A percentile compares a stretch with the other conserved stretches of the same genome.
phyloP scores from a whole-genome alignment of 108 stramenopile species.

The Nitzschia sp. region DNA sequence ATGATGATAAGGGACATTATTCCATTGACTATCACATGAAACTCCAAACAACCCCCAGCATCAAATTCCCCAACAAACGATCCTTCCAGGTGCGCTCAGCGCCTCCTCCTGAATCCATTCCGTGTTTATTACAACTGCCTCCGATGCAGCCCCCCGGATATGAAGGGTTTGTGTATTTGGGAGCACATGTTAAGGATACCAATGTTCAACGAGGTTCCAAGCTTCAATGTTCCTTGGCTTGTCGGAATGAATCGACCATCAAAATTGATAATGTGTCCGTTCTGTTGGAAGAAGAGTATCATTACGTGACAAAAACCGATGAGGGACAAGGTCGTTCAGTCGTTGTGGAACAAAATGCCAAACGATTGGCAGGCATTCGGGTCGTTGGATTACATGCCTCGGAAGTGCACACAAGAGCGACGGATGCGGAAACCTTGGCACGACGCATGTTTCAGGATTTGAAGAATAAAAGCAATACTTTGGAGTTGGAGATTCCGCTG shows the following conservation, averaged over 20 bases:
- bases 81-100: slow-evolving; percentile 11
- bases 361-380: slow-evolving; percentile 15
- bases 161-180: slow-evolving; percentile 26
- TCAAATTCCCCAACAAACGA: slow-evolving; percentile 15
- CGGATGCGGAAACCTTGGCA: slow-evolving; percentile 16
- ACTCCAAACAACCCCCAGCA: background rate
- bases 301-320: slow-evolving; percentile 16
- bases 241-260: slow-evolving; percentile 36
- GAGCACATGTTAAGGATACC: slow-evolving; percentile 31
- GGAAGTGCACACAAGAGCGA: slow-evolving; percentile 4
- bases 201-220: slow-evolving; percentile 25
- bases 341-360: slow-evolving; percentile 3
- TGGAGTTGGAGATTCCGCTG: background rate
- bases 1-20: slow-evolving; percentile 13
- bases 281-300: slow-evolving; percentile 27
- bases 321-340: slow-evolving; percentile 3
- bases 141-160: slow-evolving; percentile 15
- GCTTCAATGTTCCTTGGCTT: slow-evolving; percentile 34
- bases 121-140: slow-evolving; percentile 28
- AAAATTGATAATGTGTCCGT: slow-evolving; percentile 28
- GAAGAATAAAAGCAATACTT: slow-evolving; percentile 10
- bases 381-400: slow-evolving; percentile 13
- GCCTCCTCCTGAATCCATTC: background rate
- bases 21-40: slow-evolving; percentile 20
- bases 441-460: slow-evolving; percentile 22